phyloP scores from a whole-genome alignment of 1,284 basidiomycete genomes.

The Chalciporus sp. region DNA sequence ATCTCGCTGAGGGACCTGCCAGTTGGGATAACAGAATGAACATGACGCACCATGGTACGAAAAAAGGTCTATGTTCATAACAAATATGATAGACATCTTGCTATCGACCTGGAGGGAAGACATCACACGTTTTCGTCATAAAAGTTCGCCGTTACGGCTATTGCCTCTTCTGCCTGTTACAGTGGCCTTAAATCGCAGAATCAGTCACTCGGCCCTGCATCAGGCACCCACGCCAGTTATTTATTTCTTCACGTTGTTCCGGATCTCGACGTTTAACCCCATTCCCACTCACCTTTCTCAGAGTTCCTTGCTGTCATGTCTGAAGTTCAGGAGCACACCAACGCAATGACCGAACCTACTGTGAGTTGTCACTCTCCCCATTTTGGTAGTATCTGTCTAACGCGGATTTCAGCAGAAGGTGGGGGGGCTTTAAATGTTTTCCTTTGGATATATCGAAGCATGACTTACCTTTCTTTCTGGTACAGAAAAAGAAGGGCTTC shows the following conservation, averaged over 20 bases:
- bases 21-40: no score
- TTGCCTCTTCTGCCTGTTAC: not conserved
- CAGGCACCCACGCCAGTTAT: not conserved
- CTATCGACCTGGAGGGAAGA: not conserved
- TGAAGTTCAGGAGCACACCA: not conserved
- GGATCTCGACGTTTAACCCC: not conserved
- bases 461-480: not conserved
- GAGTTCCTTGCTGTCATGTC: slow-evolving; percentile 5
- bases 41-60: not conserved
- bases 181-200: not conserved
- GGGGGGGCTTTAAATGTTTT: not conserved
- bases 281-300: not conserved
- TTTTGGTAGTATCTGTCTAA: not conserved
- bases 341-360: not conserved
- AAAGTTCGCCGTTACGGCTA: not conserved
- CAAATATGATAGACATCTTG: not conserved
- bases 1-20: not conserved
- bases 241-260: not conserved
- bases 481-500: slow-evolving; percentile 25
- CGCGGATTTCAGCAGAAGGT: slow-evolving; percentile 13
- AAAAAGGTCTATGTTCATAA: not conserved
- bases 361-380: not conserved
- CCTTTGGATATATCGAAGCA: not conserved
- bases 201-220: not conserved
- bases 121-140: not conserved